Evolutionary conservation across 2,329 filamentous ascomycete genomes (phyloP).

Genomic region (Mycosphaerella sp.): DNA sequence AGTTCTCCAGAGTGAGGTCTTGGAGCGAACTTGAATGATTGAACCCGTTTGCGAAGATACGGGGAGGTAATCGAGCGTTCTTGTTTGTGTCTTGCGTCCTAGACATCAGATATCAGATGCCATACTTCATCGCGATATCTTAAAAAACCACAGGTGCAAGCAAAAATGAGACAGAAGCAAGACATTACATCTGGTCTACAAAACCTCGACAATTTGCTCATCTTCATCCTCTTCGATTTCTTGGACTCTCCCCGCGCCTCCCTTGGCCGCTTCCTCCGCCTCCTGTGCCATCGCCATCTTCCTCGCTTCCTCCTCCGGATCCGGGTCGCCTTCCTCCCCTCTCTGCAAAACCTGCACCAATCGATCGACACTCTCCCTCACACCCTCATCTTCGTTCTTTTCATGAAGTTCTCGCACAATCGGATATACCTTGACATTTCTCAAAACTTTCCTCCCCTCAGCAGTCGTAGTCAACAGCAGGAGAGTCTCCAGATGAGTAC

Average conservation of each 20-base stretch:
- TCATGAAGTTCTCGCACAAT: conserved; percentile 81
- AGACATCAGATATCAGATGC: too few species aligned
- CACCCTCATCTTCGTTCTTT: conserved; percentile 68
- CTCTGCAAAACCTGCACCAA: conserved; percentile 84
- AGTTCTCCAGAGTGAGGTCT: too few species aligned
- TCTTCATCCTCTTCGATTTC: conserved; percentile 37
- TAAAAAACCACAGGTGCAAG: too few species aligned
- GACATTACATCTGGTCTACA: too few species aligned
- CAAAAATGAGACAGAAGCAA: too few species aligned
- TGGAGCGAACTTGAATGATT: too few species aligned
- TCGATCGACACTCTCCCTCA: conserved; percentile 79
- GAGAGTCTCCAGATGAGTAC: conserved; percentile 84
- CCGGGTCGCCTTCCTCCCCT: conserved; percentile 58
- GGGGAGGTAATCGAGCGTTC: too few species aligned
- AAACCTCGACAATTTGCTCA: conserved; percentile 23
- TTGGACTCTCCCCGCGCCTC: conserved; percentile 35
- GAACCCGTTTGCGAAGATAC: too few species aligned
- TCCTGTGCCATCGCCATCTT: conserved; percentile 10
- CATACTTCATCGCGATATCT: too few species aligned
- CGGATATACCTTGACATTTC: conserved; percentile 76
- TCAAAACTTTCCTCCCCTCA: conserved; percentile 66
- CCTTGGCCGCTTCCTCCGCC: conserved; percentile 10
- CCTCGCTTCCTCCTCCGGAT: conserved; percentile 37
- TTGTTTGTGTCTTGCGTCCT: too few species aligned
- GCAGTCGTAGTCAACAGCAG: conserved; percentile 74